Percentiles rank a stretch among this genome's conserved stretches.
These are phyloP conservation scores for Peribolospora baueri DNA, from an alignment of 768 basidiomycete genomes.

Conservation along the genomic window DNA sequence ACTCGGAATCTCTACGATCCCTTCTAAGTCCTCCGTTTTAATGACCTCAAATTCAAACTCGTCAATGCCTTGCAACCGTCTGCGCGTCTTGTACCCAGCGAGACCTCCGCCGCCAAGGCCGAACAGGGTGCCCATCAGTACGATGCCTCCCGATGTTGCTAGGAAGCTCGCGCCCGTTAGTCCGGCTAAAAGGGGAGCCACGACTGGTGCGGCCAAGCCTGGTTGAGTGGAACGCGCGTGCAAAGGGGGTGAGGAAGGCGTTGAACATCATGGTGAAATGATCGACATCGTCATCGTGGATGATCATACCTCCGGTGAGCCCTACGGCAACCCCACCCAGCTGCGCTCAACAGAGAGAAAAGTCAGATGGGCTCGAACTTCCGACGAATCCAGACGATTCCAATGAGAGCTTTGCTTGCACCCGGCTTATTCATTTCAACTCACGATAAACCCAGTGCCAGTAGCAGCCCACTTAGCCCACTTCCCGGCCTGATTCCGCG, in stretches of 20 bases:
- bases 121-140: constrained; percentile 13
- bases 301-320: constrained; percentile 8
- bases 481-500: constrained; percentile 6
- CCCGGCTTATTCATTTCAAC: too few relatives aligned
- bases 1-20: constrained; percentile 11
- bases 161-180: constrained; percentile 8
- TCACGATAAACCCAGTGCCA: constrained; percentile 10
- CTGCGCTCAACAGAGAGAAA: too few relatives aligned
- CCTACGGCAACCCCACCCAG: constrained; percentile 13
- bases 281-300: too few relatives aligned
- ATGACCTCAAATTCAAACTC: constrained; percentile 11
- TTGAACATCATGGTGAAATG: too few relatives aligned
- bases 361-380: too few relatives aligned
- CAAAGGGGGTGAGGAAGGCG: not conserved
- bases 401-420: too few relatives aligned
- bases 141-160: constrained; percentile 10
- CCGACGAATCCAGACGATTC: too few relatives aligned
- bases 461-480: constrained; percentile 13
- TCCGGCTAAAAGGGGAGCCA: constrained; percentile 9
- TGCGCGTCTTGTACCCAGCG: constrained; percentile 10
- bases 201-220: constrained; percentile 13
- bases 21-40: constrained; percentile 2
- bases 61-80: constrained; percentile 13
- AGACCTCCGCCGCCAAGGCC: constrained; percentile 13
- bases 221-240: not conserved